Evolutionary conservation across 192 early-diverging fungal genomes (phyloP).

Genomic region (Coemansia sp.): DNA sequence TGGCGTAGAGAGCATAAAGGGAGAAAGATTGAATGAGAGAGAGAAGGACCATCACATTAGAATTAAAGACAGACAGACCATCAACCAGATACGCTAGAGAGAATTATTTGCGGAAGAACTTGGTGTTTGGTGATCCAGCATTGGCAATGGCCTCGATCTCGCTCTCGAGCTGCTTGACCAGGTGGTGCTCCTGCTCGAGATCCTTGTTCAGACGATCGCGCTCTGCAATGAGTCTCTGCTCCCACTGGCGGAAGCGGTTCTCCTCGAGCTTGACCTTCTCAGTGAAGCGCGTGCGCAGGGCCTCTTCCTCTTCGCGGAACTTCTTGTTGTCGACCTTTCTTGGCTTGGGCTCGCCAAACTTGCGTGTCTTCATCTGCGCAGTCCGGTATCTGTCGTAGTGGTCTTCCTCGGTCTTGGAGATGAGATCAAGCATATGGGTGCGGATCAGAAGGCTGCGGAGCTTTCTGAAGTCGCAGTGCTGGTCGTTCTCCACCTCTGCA

Average conservation of each 20-base stretch:
- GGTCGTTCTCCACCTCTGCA: constrained; percentile 98
- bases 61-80: neutral
- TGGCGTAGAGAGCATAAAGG: neutral
- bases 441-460: constrained; percentile 94
- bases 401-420: constrained; percentile 87
- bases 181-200: constrained; percentile 90
- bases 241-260: constrained; percentile 98
- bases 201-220: constrained; percentile 99
- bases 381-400: constrained; percentile 96
- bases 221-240: constrained; percentile 91
- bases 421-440: constrained; percentile 96
- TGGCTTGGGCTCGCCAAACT: constrained; percentile 81
- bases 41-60: constrained; percentile 1
- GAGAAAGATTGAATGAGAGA: neutral
- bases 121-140: constrained; percentile 50
- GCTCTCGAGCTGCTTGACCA: constrained; percentile 90
- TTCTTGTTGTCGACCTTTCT: constrained; percentile 83
- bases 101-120: constrained; percentile 57
- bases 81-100: neutral
- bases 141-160: constrained; percentile 63
- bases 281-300: constrained; percentile 92
- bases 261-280: constrained; percentile 98
- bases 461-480: constrained; percentile 98
- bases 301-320: constrained; percentile 98
- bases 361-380: constrained; percentile 84